These are phyloP conservation scores for Endoconidiophora polonica DNA, from an alignment of 2,329 filamentous ascomycete species.

Conservation along the genomic window DNA sequence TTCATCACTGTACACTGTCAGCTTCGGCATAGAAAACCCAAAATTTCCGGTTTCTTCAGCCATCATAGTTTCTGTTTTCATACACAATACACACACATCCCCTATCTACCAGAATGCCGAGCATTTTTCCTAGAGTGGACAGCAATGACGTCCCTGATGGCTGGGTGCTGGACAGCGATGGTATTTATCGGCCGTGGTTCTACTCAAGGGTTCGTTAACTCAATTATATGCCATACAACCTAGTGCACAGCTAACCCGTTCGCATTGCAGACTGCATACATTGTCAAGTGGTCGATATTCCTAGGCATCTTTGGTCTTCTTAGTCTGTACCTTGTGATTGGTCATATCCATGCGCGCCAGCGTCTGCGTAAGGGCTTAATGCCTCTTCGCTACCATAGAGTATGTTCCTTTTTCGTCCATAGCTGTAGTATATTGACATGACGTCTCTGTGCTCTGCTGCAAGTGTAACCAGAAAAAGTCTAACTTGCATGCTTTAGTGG, in stretches of 20 bases:
- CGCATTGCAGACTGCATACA: constrained; percentile 36
- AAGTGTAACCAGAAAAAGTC: background rate
- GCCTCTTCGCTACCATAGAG: constrained; percentile 54
- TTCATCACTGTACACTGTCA: background rate
- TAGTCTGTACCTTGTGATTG: constrained; percentile 45
- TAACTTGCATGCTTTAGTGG: constrained; percentile 24
- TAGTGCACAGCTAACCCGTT: constrained; percentile 7
- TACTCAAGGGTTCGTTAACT: constrained; percentile 15
- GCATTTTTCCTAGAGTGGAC: background rate
- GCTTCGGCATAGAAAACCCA: too few species aligned
- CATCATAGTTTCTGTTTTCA: too few species aligned
- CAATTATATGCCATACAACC: background rate
- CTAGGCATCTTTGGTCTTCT: constrained; percentile 41
- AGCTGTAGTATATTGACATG: background rate
- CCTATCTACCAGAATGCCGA: background rate
- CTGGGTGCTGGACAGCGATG: constrained; percentile 17
- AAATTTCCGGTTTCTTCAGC: too few species aligned
- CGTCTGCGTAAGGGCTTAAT: constrained; percentile 48
- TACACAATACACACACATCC: background rate
- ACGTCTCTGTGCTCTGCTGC: background rate
- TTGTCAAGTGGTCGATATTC: constrained; percentile 58
- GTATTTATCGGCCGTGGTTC: constrained; percentile 17
- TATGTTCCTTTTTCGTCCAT: constrained; percentile 21
- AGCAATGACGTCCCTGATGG: constrained; percentile 15
- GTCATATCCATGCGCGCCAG: constrained; percentile 52